phyloP scores from a whole-genome alignment of 805 yeast genomes.

The Ogataea trehaloabstinens region DNA sequence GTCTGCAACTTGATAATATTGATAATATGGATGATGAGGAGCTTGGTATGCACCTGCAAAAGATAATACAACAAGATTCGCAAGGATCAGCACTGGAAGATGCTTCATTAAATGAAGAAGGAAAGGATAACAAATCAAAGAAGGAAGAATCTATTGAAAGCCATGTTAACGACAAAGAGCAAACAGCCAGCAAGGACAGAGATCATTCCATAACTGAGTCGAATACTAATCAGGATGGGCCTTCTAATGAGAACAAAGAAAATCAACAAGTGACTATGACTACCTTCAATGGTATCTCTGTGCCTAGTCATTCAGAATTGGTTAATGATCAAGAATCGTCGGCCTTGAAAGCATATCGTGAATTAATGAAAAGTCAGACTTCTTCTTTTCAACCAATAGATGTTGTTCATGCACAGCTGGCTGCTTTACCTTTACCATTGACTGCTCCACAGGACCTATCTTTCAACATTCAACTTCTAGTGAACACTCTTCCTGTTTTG shows the following conservation, averaged over 20 bases:
- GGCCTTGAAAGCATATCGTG: constrained; percentile 27
- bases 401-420: constrained; percentile 46
- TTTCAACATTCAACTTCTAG: constrained; percentile 59
- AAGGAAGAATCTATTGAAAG: neutral
- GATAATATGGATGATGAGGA: constrained; percentile 28
- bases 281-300: constrained; percentile 29
- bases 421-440: constrained; percentile 58
- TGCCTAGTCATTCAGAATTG: constrained; percentile 36
- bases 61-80: constrained; percentile 20
- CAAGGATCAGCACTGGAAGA: constrained; percentile 4
- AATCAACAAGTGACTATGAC: constrained; percentile 17
- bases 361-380: constrained; percentile 21
- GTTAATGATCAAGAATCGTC: constrained; percentile 24
- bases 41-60: constrained; percentile 27
- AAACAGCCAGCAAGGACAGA: constrained; percentile 2
- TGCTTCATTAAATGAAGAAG: constrained; percentile 1
- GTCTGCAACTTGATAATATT: constrained; percentile 25
- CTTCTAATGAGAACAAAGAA: constrained; percentile 6
- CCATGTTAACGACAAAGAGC: neutral
- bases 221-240: constrained; percentile 1
- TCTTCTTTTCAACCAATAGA: constrained; percentile 19
- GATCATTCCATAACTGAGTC: neutral
- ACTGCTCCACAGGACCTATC: constrained; percentile 57
- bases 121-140: constrained; percentile 1
- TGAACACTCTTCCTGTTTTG: constrained; percentile 70